phyloP scores from a whole-genome alignment of 352 stramenopile species.

The Aphanomyces stellatus region DNA sequence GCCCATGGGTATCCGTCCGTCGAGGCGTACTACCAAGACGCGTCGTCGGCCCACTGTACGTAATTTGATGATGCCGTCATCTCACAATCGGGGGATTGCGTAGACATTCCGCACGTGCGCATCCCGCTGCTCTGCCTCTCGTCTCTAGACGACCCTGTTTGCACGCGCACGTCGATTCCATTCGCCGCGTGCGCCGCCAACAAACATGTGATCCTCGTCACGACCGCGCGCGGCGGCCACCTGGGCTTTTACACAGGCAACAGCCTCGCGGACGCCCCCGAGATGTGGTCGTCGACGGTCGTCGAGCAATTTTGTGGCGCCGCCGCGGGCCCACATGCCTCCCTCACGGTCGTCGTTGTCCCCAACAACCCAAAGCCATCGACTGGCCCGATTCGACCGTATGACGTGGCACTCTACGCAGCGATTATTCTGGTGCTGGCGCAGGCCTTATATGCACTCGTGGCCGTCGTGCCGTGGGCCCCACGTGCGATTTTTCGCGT shows the following conservation, averaged over 20 bases:
- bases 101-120: slow-evolving; percentile 26
- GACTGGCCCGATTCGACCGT: no score
- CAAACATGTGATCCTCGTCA: slow-evolving; percentile 53
- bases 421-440: no score
- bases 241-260: slow-evolving; percentile 54
- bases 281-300: slow-evolving; percentile 3
- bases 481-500: no score
- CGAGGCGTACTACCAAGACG: slow-evolving; percentile 28
- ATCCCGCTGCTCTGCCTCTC: slow-evolving; percentile 42
- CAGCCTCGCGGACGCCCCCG: background rate
- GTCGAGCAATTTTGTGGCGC: slow-evolving; percentile 10
- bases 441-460: no score
- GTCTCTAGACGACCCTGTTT: slow-evolving; percentile 44
- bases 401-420: no score
- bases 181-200: slow-evolving; percentile 33
- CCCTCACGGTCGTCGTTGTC: no score
- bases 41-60: slow-evolving; percentile 24
- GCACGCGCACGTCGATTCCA: slow-evolving; percentile 25
- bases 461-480: no score
- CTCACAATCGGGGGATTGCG: background rate
- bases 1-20: slow-evolving; percentile 23
- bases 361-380: no score
- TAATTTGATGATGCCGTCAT: background rate
- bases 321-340: no score
- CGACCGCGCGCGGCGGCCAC: slow-evolving; percentile 53